Percentiles rank a stretch among this genome's conserved stretches.
Conservation (phyloP, 768 basidiomycete species). For the Dacryopinax primogenitus region DNA sequence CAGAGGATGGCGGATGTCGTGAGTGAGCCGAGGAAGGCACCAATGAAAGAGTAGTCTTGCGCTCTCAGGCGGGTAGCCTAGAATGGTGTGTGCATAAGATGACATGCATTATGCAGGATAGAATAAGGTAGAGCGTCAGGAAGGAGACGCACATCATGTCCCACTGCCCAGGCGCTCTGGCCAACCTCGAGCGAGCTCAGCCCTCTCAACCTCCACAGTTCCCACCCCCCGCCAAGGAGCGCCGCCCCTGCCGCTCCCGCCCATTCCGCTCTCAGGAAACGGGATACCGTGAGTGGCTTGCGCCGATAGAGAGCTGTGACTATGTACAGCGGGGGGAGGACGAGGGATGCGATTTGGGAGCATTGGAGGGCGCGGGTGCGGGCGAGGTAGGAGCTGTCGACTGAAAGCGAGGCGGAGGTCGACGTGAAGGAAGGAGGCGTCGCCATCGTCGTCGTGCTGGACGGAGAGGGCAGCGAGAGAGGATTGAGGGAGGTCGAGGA, state of each 20-base stretch:
- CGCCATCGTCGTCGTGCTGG: background rate
- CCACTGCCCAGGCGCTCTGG: background rate
- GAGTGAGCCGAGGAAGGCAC: background rate
- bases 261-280: background rate
- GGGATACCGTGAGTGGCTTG: background rate
- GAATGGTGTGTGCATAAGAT: background rate
- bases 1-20: background rate
- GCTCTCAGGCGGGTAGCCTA: background rate
- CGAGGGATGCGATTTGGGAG: conserved; percentile 2
- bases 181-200: background rate
- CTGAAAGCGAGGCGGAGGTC: background rate
- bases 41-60: conserved; percentile 5
- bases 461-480: background rate
- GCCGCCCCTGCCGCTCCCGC: background rate
- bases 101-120: background rate
- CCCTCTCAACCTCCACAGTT: background rate
- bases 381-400: background rate
- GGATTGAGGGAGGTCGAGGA: background rate
- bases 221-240: background rate
- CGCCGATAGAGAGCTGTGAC: background rate
- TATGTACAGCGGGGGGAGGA: background rate
- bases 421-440: background rate
- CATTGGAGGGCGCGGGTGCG: background rate
- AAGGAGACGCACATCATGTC: background rate
- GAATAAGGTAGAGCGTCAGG: background rate